Conservation (phyloP, 2,329 filamentous ascomycete species). For the Lasiodiplodia citricola region DNA sequence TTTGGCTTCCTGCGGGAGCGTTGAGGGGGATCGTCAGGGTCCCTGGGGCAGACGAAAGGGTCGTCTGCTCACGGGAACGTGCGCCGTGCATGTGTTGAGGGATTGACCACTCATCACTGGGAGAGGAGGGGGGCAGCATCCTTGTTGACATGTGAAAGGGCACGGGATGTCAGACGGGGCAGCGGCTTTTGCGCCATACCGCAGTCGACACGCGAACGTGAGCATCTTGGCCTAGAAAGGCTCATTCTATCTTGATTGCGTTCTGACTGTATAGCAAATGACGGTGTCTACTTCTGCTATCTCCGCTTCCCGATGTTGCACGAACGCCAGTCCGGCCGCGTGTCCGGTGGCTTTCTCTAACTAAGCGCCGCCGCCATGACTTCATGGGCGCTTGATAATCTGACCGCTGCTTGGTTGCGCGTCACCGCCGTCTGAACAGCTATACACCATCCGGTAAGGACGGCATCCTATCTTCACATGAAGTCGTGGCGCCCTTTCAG, state of each 20-base stretch:
- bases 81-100: conserved; percentile 22
- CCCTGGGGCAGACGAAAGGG: not conserved
- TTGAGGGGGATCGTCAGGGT: conserved; percentile 24
- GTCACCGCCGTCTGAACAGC: not conserved
- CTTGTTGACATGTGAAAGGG: conserved; percentile 11
- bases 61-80: conserved; percentile 9
- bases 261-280: not conserved
- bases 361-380: not conserved
- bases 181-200: conserved; percentile 14
- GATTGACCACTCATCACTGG: conserved; percentile 5
- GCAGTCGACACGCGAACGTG: not conserved
- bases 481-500: not conserved
- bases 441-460: not conserved
- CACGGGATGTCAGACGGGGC: not conserved
- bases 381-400: conserved; percentile 13
- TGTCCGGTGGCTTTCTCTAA: not conserved
- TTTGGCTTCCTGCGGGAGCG: conserved; percentile 17
- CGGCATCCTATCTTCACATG: conserved; percentile 12
- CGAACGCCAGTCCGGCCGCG: not conserved
- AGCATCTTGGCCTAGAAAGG: not conserved
- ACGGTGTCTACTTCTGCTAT: not conserved
- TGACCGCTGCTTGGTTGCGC: conserved; percentile 6
- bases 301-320: not conserved
- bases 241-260: not conserved
- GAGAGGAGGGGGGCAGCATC: not conserved